phyloP scores from a whole-genome alignment of 495 filamentous ascomycete species.

The Geoglossum glabrum region DNA sequence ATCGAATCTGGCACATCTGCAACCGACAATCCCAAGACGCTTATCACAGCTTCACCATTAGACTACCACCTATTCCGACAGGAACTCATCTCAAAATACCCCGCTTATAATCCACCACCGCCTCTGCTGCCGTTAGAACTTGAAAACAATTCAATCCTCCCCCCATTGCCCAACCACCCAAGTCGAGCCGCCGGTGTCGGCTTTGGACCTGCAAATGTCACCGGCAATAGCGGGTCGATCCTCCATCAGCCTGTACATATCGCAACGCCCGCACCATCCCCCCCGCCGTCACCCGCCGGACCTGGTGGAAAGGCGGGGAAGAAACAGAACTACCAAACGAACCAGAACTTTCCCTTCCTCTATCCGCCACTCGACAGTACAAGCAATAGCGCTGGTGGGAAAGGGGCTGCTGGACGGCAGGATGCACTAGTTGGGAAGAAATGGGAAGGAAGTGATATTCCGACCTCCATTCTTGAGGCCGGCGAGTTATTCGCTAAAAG shows the following conservation, averaged over 20 bases:
- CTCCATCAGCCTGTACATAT: conserved; percentile 93
- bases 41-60: conserved; percentile 79
- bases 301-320: conserved; percentile 85
- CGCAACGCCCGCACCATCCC: conserved; percentile 91
- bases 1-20: conserved; percentile 20
- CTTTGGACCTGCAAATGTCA: conserved; percentile 22
- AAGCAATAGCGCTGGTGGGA: conserved; percentile 72
- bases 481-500: conserved; percentile 75
- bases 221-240: conserved; percentile 45
- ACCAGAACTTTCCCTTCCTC: conserved; percentile 95
- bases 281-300: conserved; percentile 73
- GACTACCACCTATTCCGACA: conserved; percentile 95
- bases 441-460: conserved; percentile 84
- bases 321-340: conserved; percentile 98
- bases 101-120: conserved; percentile 78
- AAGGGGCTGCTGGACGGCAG: conserved; percentile 55
- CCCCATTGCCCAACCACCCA: conserved; percentile 54
- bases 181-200: conserved; percentile 26
- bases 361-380: conserved; percentile 76
- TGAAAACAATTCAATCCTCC: conserved; percentile 77
- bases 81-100: conserved; percentile 97
- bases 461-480: conserved; percentile 85
- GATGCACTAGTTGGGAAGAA: conserved; percentile 54
- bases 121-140: conserved; percentile 68
- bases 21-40: conserved; percentile 26